These are phyloP conservation scores for Candida sp. DNA, from an alignment of 1,139 yeast species.

Conservation along the genomic window DNA sequence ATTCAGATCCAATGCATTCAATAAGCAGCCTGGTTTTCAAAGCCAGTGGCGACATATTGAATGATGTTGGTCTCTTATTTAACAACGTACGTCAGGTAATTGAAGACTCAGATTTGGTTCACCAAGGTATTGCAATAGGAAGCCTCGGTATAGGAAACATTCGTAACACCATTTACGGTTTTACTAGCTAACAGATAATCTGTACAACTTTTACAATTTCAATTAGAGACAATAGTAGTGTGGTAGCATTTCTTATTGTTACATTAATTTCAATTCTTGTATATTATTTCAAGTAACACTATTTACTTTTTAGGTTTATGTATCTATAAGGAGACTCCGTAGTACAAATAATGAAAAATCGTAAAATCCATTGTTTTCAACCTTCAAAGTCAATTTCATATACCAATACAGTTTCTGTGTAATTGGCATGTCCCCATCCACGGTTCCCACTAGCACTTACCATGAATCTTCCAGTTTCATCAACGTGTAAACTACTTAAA, in stretches of 20 bases:
- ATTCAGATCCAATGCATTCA: conserved; percentile 6
- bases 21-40: conserved; percentile 6
- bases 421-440: conserved; percentile 85
- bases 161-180: conserved; percentile 21
- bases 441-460: conserved; percentile 92
- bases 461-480: conserved; percentile 84
- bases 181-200: conserved; percentile 5
- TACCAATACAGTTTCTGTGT: conserved; percentile 75
- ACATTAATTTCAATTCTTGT: conserved; percentile 2
- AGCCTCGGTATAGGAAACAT: conserved; percentile 33
- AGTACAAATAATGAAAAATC: no score
- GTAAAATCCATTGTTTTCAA: neutral
- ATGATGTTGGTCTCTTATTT: conserved; percentile 12
- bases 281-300: neutral
- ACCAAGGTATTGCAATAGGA: conserved; percentile 17
- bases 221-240: neutral
- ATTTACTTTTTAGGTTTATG: neutral
- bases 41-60: conserved; percentile 8
- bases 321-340: neutral
- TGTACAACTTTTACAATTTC: neutral
- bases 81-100: conserved; percentile 11
- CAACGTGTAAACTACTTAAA: conserved; percentile 61
- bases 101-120: conserved; percentile 14
- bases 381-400: conserved; percentile 61
- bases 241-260: neutral